Base-by-base conservation (phyloP, 164 flowering plant species). In the Sedum album region DNA sequence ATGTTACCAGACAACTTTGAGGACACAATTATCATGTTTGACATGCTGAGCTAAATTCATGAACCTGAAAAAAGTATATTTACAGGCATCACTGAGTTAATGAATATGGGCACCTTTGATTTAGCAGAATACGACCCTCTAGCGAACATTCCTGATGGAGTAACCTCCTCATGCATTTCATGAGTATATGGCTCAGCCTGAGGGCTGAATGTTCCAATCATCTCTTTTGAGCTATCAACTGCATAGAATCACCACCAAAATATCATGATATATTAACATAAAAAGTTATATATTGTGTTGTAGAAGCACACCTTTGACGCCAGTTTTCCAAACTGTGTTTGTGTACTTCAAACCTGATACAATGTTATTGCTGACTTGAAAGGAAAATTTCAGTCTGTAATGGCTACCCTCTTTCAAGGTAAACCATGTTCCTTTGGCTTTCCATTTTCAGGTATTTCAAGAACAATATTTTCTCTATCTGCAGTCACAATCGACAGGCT, bases 201-300 rank as follows among this genome's bases (percentile, higher is more conserved):
- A 42, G 90, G 90, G 71, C 88, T 82, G 64, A 86, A 86, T 3
- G 90, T 84, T 68, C 90, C 90, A 20, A 86, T 70, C 90, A 86
- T 86, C 72, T 80, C 81, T 48, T 84, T 86, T 26, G 82, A 44
- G 69, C 79, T 78, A 70, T 85, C 90, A 26, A 85, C 90, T 85
- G 82, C n/a, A 67, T 31, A 17, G 8, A 64, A 28, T 17, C 66
- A 60, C 44, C 57, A 36, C 18, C 55, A 25, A 6, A 31, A 51
- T 36, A 3, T 17, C 26, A 69, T 35, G 48, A 13, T 1, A 35
- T 13, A 20, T 20, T n/a, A 38, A 21, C 69, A 23, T n/a, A 23
- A 23, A n/a, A 21, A 9, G 6, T 6, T 21, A n/a, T n/a, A n/a
- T n/a, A n/a, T n/a, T n/a, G 11, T 1, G 11, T 21, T 51, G 57